These are phyloP conservation scores for Suillus placidus DNA, from an alignment of 768 basidiomycete genomes.

Conservation along the genomic window DNA sequence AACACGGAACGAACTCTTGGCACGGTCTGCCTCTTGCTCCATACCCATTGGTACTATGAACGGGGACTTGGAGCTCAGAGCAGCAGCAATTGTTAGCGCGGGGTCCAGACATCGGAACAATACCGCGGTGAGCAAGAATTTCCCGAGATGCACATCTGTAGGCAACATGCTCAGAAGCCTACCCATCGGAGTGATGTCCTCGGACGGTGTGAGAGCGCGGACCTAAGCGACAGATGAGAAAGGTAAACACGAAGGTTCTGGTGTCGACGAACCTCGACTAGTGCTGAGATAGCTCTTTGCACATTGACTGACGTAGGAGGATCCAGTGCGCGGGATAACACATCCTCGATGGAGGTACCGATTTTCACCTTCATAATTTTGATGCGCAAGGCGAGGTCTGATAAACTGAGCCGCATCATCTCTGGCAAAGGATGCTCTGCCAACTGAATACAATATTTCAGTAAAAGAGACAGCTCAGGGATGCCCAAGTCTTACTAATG, in stretches of 20 bases:
- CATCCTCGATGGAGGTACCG: slow-evolving; percentile 86
- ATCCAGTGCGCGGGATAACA: slow-evolving; percentile 84
- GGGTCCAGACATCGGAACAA: slow-evolving; percentile 91
- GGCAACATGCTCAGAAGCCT: slow-evolving; percentile 87
- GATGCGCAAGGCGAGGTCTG: slow-evolving; percentile 87
- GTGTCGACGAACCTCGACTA: slow-evolving; percentile 72
- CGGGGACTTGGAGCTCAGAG: slow-evolving; percentile 90
- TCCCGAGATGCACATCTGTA: slow-evolving; percentile 94
- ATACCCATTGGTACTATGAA: slow-evolving; percentile 88
- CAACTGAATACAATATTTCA: slow-evolving; percentile 52
- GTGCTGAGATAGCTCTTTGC: slow-evolving; percentile 82
- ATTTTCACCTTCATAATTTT: slow-evolving; percentile 93
- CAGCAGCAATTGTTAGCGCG: slow-evolving; percentile 94
- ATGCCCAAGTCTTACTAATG: slow-evolving; percentile 47
- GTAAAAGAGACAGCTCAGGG: background rate
- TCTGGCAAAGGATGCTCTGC: slow-evolving; percentile 91
- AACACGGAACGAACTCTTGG: slow-evolving; percentile 76
- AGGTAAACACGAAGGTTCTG: background rate
- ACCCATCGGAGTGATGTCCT: slow-evolving; percentile 96
- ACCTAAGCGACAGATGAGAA: slow-evolving; percentile 49
- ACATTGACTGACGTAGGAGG: slow-evolving; percentile 87
- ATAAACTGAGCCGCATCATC: slow-evolving; percentile 91
- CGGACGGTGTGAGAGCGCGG: slow-evolving; percentile 77
- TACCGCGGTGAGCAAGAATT: slow-evolving; percentile 84
- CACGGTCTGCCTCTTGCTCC: slow-evolving; percentile 83